Percentiles rank a stretch among this genome's conserved stretches.
These are phyloP conservation scores for Ilex paraguariensis DNA, from an alignment of 305 asterid genomes.

Conservation along the genomic window DNA sequence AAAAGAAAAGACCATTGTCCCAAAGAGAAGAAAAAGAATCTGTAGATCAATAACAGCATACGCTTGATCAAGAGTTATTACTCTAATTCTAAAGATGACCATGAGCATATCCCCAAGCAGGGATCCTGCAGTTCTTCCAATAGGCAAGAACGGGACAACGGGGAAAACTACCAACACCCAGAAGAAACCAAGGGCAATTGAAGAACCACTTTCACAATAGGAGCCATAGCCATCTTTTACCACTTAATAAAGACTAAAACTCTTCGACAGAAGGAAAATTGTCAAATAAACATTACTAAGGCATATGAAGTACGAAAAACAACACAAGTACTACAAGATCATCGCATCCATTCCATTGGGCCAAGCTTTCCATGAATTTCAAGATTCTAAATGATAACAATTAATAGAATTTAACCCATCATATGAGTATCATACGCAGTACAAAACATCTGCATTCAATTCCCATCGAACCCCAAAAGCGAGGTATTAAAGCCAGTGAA, in stretches of 20 bases:
- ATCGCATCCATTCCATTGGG: too few species aligned
- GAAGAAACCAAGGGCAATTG: slow-evolving; percentile 69
- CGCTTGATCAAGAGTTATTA: slow-evolving; percentile 72
- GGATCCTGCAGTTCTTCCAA: slow-evolving; percentile 92
- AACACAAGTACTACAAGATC: too few species aligned
- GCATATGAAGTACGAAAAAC: neutral
- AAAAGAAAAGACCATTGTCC: slow-evolving; percentile 56
- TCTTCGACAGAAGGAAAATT: too few species aligned
- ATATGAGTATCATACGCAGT: too few species aligned
- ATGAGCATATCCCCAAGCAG: slow-evolving; percentile 82
- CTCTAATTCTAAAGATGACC: slow-evolving; percentile 76
- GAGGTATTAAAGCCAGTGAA: too few species aligned
- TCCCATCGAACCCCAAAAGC: too few species aligned
- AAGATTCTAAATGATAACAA: too few species aligned
- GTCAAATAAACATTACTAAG: neutral
- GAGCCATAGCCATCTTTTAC: slow-evolving; percentile 58
- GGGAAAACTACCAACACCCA: slow-evolving; percentile 95
- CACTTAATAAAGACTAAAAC: neutral
- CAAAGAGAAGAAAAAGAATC: slow-evolving; percentile 82
- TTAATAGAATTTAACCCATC: too few species aligned
- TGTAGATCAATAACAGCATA: slow-evolving; percentile 83
- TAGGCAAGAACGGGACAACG: slow-evolving; percentile 77
- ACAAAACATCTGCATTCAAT: too few species aligned
- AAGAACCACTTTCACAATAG: slow-evolving; percentile 58
- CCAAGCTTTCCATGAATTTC: too few species aligned